Base-by-base conservation (phyloP, 2,329 filamentous ascomycete species). In the Pestalotiopsis sp. region DNA sequence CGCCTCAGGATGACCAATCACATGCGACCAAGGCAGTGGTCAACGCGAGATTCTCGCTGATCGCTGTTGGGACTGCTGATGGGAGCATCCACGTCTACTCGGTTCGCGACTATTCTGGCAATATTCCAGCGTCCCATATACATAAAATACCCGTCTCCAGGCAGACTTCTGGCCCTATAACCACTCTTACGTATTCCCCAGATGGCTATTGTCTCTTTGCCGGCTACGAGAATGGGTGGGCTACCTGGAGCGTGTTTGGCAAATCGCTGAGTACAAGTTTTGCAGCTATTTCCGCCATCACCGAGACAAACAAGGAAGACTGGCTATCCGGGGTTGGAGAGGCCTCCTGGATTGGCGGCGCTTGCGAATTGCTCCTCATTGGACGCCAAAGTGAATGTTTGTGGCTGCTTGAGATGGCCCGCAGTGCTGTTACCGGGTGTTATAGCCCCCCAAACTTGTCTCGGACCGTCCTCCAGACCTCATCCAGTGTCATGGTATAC, bases 171-270 rank as follows among this genome's bases (percentile, higher is more conserved):
- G 96, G 96, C 0, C 80, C 82, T 13, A 82, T 98, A 65, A 94
- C 89, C 2, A 92, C 90, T 38, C 81, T 99, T 72, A 90, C 83
- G 70, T 99, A 97, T 82, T 98, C 96, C 1, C 94, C 95, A 0
- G 96, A 99, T 79, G 96, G 96, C 20, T 98, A 98, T 79, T 97
- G 95, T 78, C 86, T 99, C 9, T 98, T 99, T 80, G 94, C 92
- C 58, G 96, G 95, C 1, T 98, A 95, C 76, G 91, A 96, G 75
- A 90, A 91, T 69, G 97, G 96, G 0, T 99, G 96, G 96, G 92
- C 93, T 4, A 95, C 91, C 61, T 99, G 95, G 95, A 98, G 95
- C 78, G 96, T 98, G 49, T 99, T 97, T 80, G 96, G 96, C 41
- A 98, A 97, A 79, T 87, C 92, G 2, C 91, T 94, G 14, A 94